These are phyloP conservation scores for Ottelia alismoides DNA, from an alignment of 106 monocot genomes.

Conservation along the genomic window DNA sequence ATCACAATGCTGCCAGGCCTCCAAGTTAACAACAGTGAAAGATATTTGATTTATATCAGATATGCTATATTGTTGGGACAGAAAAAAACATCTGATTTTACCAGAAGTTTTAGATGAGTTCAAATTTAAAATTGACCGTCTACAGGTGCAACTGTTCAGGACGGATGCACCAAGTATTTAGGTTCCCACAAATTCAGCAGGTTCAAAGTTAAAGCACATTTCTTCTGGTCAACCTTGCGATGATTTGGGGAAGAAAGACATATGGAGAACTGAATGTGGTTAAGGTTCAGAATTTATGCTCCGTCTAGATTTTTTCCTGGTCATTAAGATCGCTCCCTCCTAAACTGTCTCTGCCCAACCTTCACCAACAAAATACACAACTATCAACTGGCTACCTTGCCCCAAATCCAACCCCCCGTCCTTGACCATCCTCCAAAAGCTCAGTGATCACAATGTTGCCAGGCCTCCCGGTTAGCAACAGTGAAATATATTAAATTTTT, in stretches of 20 bases:
- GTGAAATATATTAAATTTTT: neutral
- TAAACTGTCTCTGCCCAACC: no score
- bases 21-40: neutral
- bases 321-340: no score
- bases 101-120: no score
- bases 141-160: no score
- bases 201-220: neutral
- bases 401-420: no score
- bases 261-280: neutral
- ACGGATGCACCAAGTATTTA: neutral
- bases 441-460: no score
- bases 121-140: no score
- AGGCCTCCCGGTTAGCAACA: neutral
- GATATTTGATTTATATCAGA: neutral
- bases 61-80: neutral
- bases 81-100: no score
- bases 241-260: slow-evolving; percentile 5
- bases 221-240: neutral
- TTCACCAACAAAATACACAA: no score
- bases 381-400: no score
- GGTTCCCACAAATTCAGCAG: slow-evolving; percentile 4
- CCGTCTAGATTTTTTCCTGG: slow-evolving; percentile 1
- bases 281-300: neutral
- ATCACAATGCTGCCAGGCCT: neutral
- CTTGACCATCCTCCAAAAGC: neutral